phyloP scores from a whole-genome alignment of 345 rosid genomes.

The Heritiera littoralis region DNA sequence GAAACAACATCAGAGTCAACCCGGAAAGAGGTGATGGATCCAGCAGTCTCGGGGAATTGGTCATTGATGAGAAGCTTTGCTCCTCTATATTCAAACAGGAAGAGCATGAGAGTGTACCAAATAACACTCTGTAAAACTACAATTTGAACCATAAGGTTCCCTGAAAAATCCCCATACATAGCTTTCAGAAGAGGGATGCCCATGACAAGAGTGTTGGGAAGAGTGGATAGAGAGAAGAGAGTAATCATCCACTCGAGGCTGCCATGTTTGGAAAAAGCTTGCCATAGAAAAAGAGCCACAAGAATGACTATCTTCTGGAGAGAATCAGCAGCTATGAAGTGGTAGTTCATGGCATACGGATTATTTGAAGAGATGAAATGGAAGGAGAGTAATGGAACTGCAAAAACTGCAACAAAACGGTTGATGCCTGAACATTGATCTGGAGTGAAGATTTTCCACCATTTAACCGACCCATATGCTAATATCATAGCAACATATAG shows the following conservation, averaged over 20 bases:
- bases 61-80: constrained; percentile 73
- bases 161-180: constrained; percentile 84
- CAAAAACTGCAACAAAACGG: constrained; percentile 84
- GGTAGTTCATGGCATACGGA: constrained; percentile 79
- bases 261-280: constrained; percentile 52
- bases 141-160: constrained; percentile 73
- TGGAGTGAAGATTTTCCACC: constrained; percentile 92
- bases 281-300: constrained; percentile 69
- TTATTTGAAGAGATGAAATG: constrained; percentile 79
- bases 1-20: constrained; percentile 83
- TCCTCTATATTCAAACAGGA: constrained; percentile 79
- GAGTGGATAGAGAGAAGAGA: constrained; percentile 72
- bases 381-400: constrained; percentile 82
- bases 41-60: constrained; percentile 84
- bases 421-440: constrained; percentile 88
- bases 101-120: constrained; percentile 84
- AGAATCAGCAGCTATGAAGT: constrained; percentile 79
- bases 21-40: constrained; percentile 68
- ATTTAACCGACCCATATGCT: constrained; percentile 84
- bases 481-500: constrained; percentile 81
- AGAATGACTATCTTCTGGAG: constrained; percentile 77
- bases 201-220: constrained; percentile 85
- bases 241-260: constrained; percentile 83
- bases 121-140: constrained; percentile 81
- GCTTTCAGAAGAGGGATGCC: constrained; percentile 83